These are phyloP conservation scores for Dalbergia oliveri DNA, from an alignment of 306 rosid genomes.

Conservation along the genomic window DNA sequence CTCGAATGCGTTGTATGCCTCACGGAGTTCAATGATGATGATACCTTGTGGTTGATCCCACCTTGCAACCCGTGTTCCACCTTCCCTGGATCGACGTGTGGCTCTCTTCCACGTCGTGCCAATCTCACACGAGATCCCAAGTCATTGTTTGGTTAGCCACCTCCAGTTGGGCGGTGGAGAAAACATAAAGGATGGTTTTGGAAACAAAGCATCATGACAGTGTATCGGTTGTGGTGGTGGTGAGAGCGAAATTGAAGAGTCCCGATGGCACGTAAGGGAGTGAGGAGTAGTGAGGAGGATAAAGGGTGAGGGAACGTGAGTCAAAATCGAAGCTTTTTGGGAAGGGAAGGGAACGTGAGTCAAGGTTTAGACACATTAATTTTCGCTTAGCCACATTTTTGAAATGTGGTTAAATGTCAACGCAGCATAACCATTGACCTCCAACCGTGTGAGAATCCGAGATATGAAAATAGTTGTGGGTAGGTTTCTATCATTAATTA, in stretches of 20 bases:
- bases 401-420: too few species aligned
- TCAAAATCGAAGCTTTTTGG: not conserved
- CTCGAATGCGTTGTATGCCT: slow-evolving; percentile 73
- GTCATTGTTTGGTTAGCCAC: not conserved
- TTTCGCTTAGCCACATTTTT: too few species aligned
- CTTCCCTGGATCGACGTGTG: slow-evolving; percentile 66
- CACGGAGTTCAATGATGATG: slow-evolving; percentile 54
- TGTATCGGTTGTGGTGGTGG: not conserved
- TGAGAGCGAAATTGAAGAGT: not conserved
- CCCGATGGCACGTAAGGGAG: not conserved
- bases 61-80: slow-evolving; percentile 69
- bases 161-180: not conserved
- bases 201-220: not conserved
- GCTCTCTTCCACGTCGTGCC: slow-evolving; percentile 63
- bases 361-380: too few species aligned
- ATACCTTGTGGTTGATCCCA: slow-evolving; percentile 64
- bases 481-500: too few species aligned
- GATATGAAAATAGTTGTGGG: too few species aligned
- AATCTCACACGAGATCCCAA: slow-evolving; percentile 34
- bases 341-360: not conserved
- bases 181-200: not conserved
- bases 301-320: not conserved
- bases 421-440: too few species aligned
- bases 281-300: not conserved
- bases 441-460: too few species aligned